A percentile compares a stretch with the other conserved stretches of the same genome.
phyloP scores from a whole-genome alignment of 805 yeast species.

The Isabelozyma pseudorhagii region DNA sequence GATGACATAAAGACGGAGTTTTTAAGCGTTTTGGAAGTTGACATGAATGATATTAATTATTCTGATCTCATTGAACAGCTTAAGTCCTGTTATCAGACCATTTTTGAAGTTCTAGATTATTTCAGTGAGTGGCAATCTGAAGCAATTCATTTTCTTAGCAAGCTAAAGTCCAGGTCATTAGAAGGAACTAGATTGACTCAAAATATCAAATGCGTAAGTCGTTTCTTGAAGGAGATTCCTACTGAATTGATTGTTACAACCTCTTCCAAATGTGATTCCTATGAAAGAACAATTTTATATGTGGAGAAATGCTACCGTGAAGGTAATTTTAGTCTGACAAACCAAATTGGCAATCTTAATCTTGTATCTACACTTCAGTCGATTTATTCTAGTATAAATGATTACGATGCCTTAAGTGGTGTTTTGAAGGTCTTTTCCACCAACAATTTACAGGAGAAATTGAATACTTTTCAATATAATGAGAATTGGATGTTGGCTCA shows the following conservation, averaged over 20 bases:
- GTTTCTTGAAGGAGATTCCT: constrained; percentile 56
- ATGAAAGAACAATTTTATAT: constrained; percentile 82
- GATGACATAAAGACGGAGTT: constrained; percentile 58
- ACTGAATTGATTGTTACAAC: constrained; percentile 69
- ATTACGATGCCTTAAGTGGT: constrained; percentile 87
- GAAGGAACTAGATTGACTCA: constrained; percentile 21
- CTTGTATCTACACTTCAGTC: constrained; percentile 57
- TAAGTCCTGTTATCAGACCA: constrained; percentile 64
- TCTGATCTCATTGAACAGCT: constrained; percentile 57
- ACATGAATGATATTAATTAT: constrained; percentile 34
- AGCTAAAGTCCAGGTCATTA: constrained; percentile 10
- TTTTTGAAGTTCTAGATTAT: constrained; percentile 80
- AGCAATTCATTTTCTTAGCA: constrained; percentile 28
- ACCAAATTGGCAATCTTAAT: constrained; percentile 30
- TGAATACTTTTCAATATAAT: constrained; percentile 76
- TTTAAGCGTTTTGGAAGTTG: constrained; percentile 50
- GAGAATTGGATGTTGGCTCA: constrained; percentile 87
- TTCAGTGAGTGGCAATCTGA: constrained; percentile 70
- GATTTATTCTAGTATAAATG: constrained; percentile 85
- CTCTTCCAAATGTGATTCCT: constrained; percentile 79
- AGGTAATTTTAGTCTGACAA: constrained; percentile 3
- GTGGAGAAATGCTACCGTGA: constrained; percentile 70
- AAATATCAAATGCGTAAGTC: constrained; percentile 32
- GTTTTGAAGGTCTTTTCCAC: constrained; percentile 70
- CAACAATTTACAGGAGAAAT: constrained; percentile 67